Evolutionary conservation across 768 basidiomycete species (phyloP), one percentile per base, ranked within the genome.

Genomic region (Mycena rebaudengoi): DNA sequence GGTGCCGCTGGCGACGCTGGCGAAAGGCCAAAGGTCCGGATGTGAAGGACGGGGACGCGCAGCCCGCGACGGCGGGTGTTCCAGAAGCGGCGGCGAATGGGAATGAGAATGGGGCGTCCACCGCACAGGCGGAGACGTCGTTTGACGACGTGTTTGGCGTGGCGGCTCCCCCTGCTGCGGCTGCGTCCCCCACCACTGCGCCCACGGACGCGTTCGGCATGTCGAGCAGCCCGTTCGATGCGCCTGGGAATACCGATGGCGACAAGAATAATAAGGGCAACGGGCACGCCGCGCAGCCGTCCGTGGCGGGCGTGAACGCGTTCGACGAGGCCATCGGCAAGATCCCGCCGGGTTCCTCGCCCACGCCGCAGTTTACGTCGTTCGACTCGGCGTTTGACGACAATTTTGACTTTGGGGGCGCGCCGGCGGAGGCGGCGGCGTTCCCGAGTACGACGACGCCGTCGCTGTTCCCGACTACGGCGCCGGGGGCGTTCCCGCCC

Each of bases 311-410:
- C 16, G 81, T 89, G 1, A 87, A 81, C 65, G 91, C 86, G 51
- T 92, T 94, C 67, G 92, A 94, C 70, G 91, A 92, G 71, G 88
- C 90, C 1, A 81, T 94, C 71, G 85, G 87, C 18, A 87, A 84
- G 64, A 76, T 86, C 21, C 75, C 86, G 0, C 72, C 73, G 30
- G 78, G 75, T 35, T 70, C 75, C 10, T 67, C 75, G 11, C 69
- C 85, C 7, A 67, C 78, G 6, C 74, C 80, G 23, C 69, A 76
- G 23, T 87, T 92, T 67, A 82, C 44, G 4, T 12, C 87, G 4
- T 93, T 94, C 57, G 91, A 90, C 55, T 80, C 86, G 44, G 85
- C 78, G 18, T 88, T 89, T 65, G 87, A 87, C 23, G 86, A 87
- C 66, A 82, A 85, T 62, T 88, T 88, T 69, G 85, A 88, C 74